Conservation (phyloP, 305 asterid species). For the Fraxinus albicans region DNA sequence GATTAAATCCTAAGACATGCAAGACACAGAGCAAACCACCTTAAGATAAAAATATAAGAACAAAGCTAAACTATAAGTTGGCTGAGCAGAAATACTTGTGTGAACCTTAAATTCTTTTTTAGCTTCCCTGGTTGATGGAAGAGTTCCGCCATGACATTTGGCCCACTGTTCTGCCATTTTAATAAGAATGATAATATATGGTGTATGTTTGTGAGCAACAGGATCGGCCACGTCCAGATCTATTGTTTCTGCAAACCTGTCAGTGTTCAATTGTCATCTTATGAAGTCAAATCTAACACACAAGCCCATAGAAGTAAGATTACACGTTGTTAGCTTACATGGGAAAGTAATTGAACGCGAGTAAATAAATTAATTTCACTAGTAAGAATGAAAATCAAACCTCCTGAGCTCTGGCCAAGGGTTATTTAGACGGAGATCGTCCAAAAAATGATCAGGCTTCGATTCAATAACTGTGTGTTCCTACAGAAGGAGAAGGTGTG, state of each 20-base stretch:
- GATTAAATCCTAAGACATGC: constrained; percentile 61
- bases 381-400: constrained; percentile 34
- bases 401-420: constrained; percentile 94
- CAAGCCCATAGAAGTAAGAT: background rate
- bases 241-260: constrained; percentile 74
- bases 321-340: background rate
- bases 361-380: constrained; percentile 4
- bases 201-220: constrained; percentile 80
- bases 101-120: constrained; percentile 78
- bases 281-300: background rate
- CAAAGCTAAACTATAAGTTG: constrained; percentile 8
- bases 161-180: constrained; percentile 80
- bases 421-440: constrained; percentile 84
- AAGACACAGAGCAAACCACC: constrained; percentile 32
- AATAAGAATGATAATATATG: constrained; percentile 80
- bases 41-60: constrained; percentile 28
- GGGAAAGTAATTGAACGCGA: background rate
- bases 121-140: constrained; percentile 83
- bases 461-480: constrained; percentile 93
- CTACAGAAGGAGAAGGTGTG: constrained; percentile 40
- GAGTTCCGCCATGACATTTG: constrained; percentile 63
- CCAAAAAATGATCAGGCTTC: constrained; percentile 94
- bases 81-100: constrained; percentile 4
- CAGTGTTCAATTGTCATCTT: constrained; percentile 26
- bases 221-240: constrained; percentile 77